Conservation (phyloP, 129 eudicot species). For the Flaveria robusta region DNA sequence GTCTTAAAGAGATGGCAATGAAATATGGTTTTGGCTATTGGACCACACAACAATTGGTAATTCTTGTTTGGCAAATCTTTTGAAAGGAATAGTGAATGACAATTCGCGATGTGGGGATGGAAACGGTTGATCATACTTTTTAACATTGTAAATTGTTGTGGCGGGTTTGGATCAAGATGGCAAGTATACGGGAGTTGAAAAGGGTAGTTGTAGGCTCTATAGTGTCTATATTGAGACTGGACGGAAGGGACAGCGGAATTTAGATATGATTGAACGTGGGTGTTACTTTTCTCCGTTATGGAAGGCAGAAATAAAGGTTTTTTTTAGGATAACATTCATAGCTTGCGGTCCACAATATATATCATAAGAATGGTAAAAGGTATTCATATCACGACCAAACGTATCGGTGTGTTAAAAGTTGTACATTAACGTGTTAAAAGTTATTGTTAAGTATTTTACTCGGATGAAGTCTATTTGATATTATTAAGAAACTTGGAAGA, state of each 20-base stretch:
- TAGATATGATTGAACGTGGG: not conserved
- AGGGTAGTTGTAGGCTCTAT: not conserved
- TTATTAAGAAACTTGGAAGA: not conserved
- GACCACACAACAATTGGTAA: not conserved
- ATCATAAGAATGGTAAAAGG: not conserved
- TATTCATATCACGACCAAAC: not conserved
- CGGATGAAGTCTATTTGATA: too few relatives aligned
- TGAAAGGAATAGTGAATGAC: not conserved
- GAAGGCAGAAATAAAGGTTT: not conserved
- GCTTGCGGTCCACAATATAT: not conserved
- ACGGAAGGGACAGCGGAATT: not conserved
- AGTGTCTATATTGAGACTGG: constrained; percentile 1
- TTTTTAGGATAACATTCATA: not conserved
- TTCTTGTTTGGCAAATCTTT: constrained; percentile 10
- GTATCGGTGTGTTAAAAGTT: not conserved
- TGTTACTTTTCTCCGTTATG: not conserved
- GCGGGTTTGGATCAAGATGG: not conserved
- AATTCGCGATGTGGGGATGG: constrained; percentile 1
- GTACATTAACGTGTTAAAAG: not conserved
- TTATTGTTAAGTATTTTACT: not conserved
- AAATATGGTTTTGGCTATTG: not conserved
- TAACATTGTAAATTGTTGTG: not conserved
- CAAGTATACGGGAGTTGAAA: not conserved
- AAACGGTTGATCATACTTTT: constrained; percentile 6
- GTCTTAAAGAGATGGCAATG: not conserved